Base-by-base conservation (phyloP, 129 eudicot genomes). In the Escallonia rubra region DNA sequence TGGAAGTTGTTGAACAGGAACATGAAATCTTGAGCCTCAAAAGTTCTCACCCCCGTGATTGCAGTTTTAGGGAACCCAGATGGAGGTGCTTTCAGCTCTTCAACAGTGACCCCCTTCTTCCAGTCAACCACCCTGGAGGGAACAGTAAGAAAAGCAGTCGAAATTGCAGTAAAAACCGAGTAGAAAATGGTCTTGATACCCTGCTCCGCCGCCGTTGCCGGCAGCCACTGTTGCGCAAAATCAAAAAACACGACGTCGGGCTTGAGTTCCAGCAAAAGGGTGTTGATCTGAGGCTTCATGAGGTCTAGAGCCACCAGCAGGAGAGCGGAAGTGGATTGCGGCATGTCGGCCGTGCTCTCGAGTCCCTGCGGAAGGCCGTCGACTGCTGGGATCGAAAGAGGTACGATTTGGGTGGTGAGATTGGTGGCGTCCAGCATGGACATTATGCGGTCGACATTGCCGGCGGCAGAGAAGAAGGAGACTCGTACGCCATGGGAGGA, bases 201-300 rank as follows among this genome's bases (percentile, higher is more conserved):
- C 39, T 82, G 59, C 10, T 76, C 63, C 47, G 69, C 47, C 1
- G 81, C 83, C 7, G 76, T n/a, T 10, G 51, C 6, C 0, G 92
- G 86, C 12, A 79, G 70, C 88, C 92, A 86, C 14, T 77, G 55
- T 43, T 86, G 92, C 2, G 86, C 92, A 56, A 86, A 86, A 50
- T 86, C 88, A 12, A 86, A 82, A 46, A 82, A 14, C 4, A 86
- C 76, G 12, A 82, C 65, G 41, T 79, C 43, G 53, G 91, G 91
- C 66, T 79, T 71, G 8, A 85, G 81, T 12, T 85, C 11, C 2
- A 59, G 3, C 11, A 85, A 58, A 2, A 85, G 50, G 10, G 76
- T 61, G 51, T 73, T 79, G 64, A 79, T 74, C 16, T 85, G 77
- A 6, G 91, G 85, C 59, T 74, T 78, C 81, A 82, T 82, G 10